phyloP scores from a whole-genome alignment of 495 filamentous ascomycete genomes.

The Neurospora sp. region DNA sequence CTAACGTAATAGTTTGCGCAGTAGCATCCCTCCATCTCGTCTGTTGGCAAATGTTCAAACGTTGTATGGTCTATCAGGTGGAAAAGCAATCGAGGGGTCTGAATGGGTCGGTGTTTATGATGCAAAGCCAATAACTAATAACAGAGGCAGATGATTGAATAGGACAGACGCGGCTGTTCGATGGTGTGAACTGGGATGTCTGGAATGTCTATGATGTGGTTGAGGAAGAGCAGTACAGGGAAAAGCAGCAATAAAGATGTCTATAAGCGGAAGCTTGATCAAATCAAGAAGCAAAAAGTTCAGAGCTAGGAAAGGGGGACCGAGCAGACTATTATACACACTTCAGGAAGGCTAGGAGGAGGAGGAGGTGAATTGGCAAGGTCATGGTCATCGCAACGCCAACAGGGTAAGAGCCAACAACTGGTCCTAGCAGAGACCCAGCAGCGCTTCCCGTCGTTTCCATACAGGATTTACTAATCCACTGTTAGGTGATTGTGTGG shows the following conservation, averaged over 20 bases:
- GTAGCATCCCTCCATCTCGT: constrained; percentile 27
- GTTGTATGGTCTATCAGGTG: background rate
- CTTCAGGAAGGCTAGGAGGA: background rate
- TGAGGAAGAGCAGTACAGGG: background rate
- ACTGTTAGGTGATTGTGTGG: background rate
- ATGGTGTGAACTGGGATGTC: background rate
- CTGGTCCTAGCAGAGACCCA: background rate
- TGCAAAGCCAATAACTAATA: background rate
- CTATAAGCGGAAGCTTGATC: background rate
- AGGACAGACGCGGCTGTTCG: background rate
- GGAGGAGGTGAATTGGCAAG: background rate
- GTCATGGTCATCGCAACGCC: background rate
- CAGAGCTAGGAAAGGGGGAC: background rate
- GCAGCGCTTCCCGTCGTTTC: background rate
- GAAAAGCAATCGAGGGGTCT: background rate
- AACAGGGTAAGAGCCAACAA: background rate
- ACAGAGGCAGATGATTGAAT: background rate
- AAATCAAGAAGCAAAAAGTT: background rate
- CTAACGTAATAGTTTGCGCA: constrained; percentile 46
- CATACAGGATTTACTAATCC: background rate
- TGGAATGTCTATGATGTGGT: background rate
- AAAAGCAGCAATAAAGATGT: background rate
- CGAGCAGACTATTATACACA: background rate
- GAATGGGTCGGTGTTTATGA: background rate
- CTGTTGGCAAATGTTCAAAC: background rate